These are phyloP conservation scores for Ceratocystis lukuohia DNA, from an alignment of 2,329 filamentous ascomycete genomes.

Conservation along the genomic window DNA sequence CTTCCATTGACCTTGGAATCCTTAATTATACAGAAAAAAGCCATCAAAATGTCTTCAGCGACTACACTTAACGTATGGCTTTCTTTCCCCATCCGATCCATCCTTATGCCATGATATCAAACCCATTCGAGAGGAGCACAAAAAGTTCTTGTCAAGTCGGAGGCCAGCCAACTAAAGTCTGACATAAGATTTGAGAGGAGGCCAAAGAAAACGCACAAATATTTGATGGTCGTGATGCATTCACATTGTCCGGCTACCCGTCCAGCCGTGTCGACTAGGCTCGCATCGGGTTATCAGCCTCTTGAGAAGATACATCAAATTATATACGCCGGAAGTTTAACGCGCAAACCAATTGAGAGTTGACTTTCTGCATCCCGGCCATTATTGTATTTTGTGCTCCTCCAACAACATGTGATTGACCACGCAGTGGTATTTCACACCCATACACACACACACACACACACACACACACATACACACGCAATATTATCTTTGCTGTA, in stretches of 20 bases:
- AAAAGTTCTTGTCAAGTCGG: neutral
- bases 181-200: neutral
- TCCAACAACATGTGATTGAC: neutral
- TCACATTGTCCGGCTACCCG: neutral
- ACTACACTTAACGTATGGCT: constrained; percentile 17
- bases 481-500: neutral
- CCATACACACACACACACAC: neutral
- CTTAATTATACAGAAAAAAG: constrained; percentile 8
- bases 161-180: neutral
- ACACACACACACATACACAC: neutral
- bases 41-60: constrained; percentile 17
- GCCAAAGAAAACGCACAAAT: neutral
- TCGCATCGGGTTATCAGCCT: neutral
- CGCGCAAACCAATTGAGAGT: neutral
- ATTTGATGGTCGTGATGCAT: neutral
- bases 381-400: neutral
- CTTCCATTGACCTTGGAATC: neutral
- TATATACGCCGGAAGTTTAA: neutral
- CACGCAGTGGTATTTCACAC: neutral
- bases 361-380: neutral
- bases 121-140: neutral
- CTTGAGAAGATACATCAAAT: neutral
- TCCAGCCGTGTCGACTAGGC: neutral
- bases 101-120: neutral
- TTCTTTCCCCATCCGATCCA: neutral